These are phyloP conservation scores for Tulasnella sp. DNA, from an alignment of 768 basidiomycete species.

Conservation along the genomic window DNA sequence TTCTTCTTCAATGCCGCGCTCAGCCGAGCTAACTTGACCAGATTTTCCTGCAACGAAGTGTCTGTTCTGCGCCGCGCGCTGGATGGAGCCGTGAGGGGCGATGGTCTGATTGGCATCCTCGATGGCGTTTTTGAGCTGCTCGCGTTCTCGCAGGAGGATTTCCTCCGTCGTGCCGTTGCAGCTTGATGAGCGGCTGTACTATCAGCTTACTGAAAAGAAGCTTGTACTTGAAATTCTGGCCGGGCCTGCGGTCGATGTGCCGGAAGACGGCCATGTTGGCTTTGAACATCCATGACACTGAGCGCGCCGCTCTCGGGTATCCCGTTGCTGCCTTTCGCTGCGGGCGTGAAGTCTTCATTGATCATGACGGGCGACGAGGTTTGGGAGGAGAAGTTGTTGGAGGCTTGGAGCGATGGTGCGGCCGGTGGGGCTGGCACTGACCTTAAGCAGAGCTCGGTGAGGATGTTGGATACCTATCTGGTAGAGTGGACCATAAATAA, in stretches of 20 bases:
- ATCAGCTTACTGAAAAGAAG: conserved; percentile 92
- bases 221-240: conserved; percentile 79
- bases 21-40: conserved; percentile 80
- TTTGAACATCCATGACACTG: conserved; percentile 46
- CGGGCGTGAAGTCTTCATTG: too few relatives aligned
- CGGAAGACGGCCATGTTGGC: conserved; percentile 95
- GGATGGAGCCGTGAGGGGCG: not conserved
- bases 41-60: conserved; percentile 65
- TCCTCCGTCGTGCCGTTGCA: conserved; percentile 94
- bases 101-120: conserved; percentile 75
- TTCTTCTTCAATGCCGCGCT: conserved; percentile 92
- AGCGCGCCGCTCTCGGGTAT: too few relatives aligned
- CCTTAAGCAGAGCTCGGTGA: too few relatives aligned
- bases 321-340: too few relatives aligned
- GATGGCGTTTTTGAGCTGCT: conserved; percentile 82
- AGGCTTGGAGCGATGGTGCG: too few relatives aligned
- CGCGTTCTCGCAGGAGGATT: conserved; percentile 90
- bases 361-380: too few relatives aligned
- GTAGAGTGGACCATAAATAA: too few relatives aligned
- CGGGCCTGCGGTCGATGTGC: conserved; percentile 99
- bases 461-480: too few relatives aligned
- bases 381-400: too few relatives aligned
- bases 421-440: too few relatives aligned
- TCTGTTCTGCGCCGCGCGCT: conserved; percentile 4
- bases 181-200: conserved; percentile 87